Base-by-base conservation (phyloP, 2,329 filamentous ascomycete species). In the Alternaria sp. region DNA sequence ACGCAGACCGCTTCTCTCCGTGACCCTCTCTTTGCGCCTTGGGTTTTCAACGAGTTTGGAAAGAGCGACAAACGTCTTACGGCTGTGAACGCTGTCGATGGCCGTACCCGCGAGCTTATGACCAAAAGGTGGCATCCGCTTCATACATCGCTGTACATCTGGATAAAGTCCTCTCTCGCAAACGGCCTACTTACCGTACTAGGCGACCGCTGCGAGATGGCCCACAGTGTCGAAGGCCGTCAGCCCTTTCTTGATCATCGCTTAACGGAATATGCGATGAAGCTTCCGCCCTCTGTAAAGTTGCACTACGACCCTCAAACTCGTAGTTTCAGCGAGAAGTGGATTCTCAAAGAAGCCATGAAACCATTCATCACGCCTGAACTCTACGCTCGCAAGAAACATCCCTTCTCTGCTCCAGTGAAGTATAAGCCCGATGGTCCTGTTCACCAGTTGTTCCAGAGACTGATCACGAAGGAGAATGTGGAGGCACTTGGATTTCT, bases 361-460 rank as follows among this genome's bases (percentile, higher is more conserved):
- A 81, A 79, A 60, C 84, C 85, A 3, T 87, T 83, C 66, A 81
- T 87, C 59, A 85, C 85, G 0, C 75, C 83, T 13, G 86, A 87
- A 73, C 70, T 87, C 5, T 87, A 86, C 70, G 72, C 79, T 28
- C 76, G 83, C 10, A 82, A 76, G 64, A 87, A 87, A 70, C 80
- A 84, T 19, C 80, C 83, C 0, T 87, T 83, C 65, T 69, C 80
- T n/a, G 85, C 83, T 1, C 86, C 85, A 0, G 74, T 76, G 0
- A 74, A 67, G 21, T 87, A 80, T 66, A 76, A 77, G 1, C 68
- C 71, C 0, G 76, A 78, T 28, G 85, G 86, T 0, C 82, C 83
- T 1, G 58, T 88, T 26, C 79, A 85, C 55, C 66, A 71, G 32
- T 60, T 79, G 4, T 69, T 80, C 8, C 60, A 68, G 17, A 57